Evolutionary conservation across 2,329 filamentous ascomycete species (phyloP), one percentile per base, ranked within the genome.

Genomic region (Fusarium sp.): DNA sequence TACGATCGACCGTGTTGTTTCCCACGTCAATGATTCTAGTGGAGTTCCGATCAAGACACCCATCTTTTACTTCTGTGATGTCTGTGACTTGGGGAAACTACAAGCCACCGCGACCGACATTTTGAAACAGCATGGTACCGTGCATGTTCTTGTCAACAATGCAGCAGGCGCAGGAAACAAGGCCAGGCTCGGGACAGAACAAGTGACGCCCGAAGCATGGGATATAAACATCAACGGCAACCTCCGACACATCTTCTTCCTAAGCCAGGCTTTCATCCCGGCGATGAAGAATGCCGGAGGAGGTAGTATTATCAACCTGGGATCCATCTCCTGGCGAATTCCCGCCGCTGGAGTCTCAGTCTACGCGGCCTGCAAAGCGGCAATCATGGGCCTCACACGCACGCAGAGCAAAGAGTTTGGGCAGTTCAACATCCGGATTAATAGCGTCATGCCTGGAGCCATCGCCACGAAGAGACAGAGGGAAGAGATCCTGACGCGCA

Each of bases 71-170:
- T 77, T 79, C 59, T 88, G 87, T 81, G 84, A 86, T 72, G 78
- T 87, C 4, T 82, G 82, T 8, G 75, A 85, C 64, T 67, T 87
- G 5, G 71, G 77, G 1, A 64, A 74, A 41, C 74, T 86, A 6
- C 76, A 81, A 43, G 68, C 78, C 1, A 82, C 80, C 18, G 82
- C 84, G 2, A 77, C 79, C 16, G 74, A 77, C n/a, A 80, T 81
- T 4, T 64, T 85, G 1, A 70, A 75, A 3, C 65, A 78, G 4
- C 72, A 80, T 37, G 74, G 73, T 0, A 61, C 32, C 77, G 88
- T 97, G 78, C 93, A 97, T 82, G 93, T 97, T 73, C 84, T 97
- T 60, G 85, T 97, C 85, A 97, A 97, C 87, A 97, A 97, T 81
- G 94, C 95, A 20, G 94, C 93, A 0, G 71, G 69, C 0, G 72